Base-by-base conservation (phyloP, 2,329 filamentous ascomycete species). In the Pseudogymnoascus destructans region DNA sequence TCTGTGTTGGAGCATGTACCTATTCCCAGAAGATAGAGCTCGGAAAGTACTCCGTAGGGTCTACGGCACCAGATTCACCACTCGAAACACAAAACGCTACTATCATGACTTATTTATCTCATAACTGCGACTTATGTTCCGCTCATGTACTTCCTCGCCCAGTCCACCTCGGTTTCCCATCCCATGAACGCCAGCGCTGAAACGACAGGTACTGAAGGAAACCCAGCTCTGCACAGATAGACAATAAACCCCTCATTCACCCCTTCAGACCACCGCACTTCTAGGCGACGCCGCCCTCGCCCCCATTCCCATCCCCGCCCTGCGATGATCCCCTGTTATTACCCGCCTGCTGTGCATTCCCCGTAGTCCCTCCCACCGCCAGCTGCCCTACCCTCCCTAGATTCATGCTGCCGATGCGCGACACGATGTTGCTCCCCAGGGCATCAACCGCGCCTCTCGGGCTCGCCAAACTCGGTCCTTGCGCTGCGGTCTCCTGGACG, bases 401-500 rank as follows among this genome's bases (percentile, higher is more conserved):
- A 61, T 67, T 70, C 32, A 95, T 73, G 67, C 88, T 90, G 62
- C 89, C 89, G 65, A 96, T 93, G 27, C 91, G 79, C 61, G 86
- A 87, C 17, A 95, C 89, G 57, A 96, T 82, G 63, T 91, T 92
- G 71, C 86, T 92, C 0, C 92, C 92, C 0, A 96, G 90, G 0
- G 90, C 91, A 71, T 96, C 92, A 2, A 96, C 91, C 0, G 92
- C 92, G 0, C 91, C 92, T 60, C 90, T 81, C 0, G 93, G 93
- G 32, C 87, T 89, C 21, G 89, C 82, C 61, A 98, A 72, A 10
- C 85, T 89, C 3, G 91, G 90, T 0, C 91, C 87, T 64, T 86
- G 79, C 1, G 88, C 80, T 1, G 85, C 87, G 13, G 86, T 87
- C 68, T 95, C 88, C 70, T 95, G 89, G 2, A 96, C 90, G 55